Evolutionary conservation across 1,139 yeast genomes (phyloP).

Genomic region (Suhomyces bokatorum): DNA sequence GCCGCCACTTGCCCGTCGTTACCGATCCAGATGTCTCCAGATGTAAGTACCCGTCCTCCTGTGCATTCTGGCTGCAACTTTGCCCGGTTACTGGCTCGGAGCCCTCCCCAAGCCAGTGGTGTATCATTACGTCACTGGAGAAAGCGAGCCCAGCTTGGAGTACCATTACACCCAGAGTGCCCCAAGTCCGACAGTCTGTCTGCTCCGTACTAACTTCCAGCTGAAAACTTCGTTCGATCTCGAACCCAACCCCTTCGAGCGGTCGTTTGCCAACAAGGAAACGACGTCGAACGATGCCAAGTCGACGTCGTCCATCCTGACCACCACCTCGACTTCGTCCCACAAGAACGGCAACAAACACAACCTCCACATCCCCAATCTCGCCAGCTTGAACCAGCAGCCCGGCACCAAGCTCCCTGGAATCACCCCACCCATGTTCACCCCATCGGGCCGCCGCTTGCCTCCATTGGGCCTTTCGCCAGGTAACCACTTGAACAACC

Average conservation of each 20-base stretch:
- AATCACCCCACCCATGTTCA: conserved; percentile 54
- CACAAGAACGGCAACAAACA: conserved; percentile 38
- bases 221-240: conserved; percentile 62
- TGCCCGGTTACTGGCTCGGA: neutral
- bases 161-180: too few relatives aligned
- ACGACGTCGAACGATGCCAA: conserved; percentile 6
- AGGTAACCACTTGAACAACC: conserved; percentile 35
- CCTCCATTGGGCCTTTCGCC: conserved; percentile 56
- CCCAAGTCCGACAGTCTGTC: neutral
- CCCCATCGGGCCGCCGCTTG: conserved; percentile 62
- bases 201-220: conserved; percentile 20
- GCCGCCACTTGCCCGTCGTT: neutral
- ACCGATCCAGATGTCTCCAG: conserved; percentile 9
- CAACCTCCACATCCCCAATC: conserved; percentile 37
- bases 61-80: neutral
- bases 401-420: conserved; percentile 36
- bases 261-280: conserved; percentile 72
- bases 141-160: neutral
- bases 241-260: conserved; percentile 95
- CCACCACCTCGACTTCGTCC: conserved; percentile 11
- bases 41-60: conserved; percentile 8
- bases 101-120: neutral
- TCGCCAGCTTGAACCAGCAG: conserved; percentile 25
- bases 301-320: conserved; percentile 6
- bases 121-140: conserved; percentile 11